Percentiles rank a stretch among this genome's conserved stretches.
phyloP scores from a whole-genome alignment of 257 asterid species.

The Cinchona pubescens region DNA sequence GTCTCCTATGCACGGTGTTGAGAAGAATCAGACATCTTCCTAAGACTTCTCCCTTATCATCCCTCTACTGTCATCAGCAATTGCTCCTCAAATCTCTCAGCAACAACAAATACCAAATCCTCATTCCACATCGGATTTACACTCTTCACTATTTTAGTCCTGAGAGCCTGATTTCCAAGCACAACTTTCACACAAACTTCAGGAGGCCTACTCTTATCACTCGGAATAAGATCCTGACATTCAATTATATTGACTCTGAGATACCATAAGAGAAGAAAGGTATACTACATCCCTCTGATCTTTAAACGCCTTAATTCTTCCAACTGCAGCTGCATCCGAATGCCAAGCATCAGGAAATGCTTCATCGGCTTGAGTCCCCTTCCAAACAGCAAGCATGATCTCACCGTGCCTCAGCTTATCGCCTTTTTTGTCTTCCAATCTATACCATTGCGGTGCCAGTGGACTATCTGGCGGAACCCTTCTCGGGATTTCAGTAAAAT shows the following conservation, averaged over 20 bases:
- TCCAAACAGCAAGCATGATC: constrained; percentile 54
- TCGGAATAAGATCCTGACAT: constrained; percentile 47
- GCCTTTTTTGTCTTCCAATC: constrained; percentile 43
- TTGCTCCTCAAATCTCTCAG: constrained; percentile 52
- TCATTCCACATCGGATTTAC: constrained; percentile 54
- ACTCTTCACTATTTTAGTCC: constrained; percentile 40
- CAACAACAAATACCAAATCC: constrained; percentile 50
- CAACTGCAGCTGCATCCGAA: constrained; percentile 48
- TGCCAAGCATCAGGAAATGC: constrained; percentile 60
- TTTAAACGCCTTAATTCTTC: no score
- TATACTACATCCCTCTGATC: no score
- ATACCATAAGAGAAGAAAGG: constrained; percentile 50
- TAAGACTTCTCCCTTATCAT: constrained; percentile 40
- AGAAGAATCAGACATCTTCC: constrained; percentile 44
- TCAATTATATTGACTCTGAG: constrained; percentile 50
- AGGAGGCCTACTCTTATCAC: constrained; percentile 40
- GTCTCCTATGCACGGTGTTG: constrained; percentile 36
- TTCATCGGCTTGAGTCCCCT: constrained; percentile 57
- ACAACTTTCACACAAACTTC: constrained; percentile 45
- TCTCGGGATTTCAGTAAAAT: constrained; percentile 48
- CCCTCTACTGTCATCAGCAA: constrained; percentile 48
- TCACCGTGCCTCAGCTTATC: constrained; percentile 45
- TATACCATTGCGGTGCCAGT: constrained; percentile 54
- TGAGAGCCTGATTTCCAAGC: constrained; percentile 42
- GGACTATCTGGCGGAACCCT: constrained; percentile 60